Evolutionary conservation across 176 grass and related monocot species (phyloP), one percentile per base, ranked within the genome.

Genomic region (Phragmites australis): DNA sequence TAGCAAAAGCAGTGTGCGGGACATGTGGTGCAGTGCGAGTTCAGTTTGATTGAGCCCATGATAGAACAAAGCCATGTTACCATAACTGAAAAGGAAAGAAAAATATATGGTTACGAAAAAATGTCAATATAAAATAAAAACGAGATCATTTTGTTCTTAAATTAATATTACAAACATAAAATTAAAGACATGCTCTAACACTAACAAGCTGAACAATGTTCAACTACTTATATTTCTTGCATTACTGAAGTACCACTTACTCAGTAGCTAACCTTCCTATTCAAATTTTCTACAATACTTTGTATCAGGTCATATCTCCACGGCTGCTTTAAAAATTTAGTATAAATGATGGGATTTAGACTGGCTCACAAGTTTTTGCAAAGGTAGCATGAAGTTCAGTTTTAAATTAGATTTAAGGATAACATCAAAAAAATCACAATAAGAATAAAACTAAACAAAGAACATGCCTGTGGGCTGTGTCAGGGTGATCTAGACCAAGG

Each of bases 41-140:
- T 99, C 92, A 43, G 88, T 92, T 74, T 99, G 92, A 81, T 95
- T 99, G 43, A 99, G 81, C 49, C 88, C 89, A 81, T 99, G 96
- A 71, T 99, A 99, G 88, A 99, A 99, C 53, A 94, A 86, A 23
- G 92, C 96, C 96, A 99, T 99, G 70, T 99, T 99, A 63, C 90
- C 96, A n/a, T 99, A 99, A 86, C 96, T 99, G 81, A 73, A 93
- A 78, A 72, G n/a, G 61, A 50, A 84, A 71, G 51, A 14, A 65
- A 45, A 32, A 72, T 22, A 85, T 22, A 83, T 49, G 18, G 49
- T 51, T 40, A 68, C 26, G 64, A 79, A 58, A 83, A 11, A 3
- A 52, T 19, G 34, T 2, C 3, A 19, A 58, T 44, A 73, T 14
- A 21, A 19, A 58, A 6, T 43, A 12, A 26, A 42, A 55, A 34